Conservation (phyloP, 1,284 basidiomycete species). For the Blastosporella zonata region DNA sequence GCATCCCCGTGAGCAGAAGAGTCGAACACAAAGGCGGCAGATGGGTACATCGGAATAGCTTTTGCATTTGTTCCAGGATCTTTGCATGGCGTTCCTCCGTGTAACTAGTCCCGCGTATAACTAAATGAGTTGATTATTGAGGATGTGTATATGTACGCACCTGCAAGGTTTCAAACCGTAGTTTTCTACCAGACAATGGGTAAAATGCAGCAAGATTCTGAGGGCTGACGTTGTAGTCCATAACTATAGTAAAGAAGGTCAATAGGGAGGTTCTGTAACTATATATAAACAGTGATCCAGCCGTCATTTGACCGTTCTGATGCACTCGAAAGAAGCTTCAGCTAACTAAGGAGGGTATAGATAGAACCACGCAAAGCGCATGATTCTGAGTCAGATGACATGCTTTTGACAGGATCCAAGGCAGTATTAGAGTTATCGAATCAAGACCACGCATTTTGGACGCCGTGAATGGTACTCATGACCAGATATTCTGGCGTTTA, state of each 20-base stretch:
- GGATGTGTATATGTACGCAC: background rate
- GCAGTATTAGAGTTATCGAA: no score
- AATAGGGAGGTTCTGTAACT: no score
- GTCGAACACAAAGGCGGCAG: conserved; percentile 17
- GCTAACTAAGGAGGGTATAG: no score
- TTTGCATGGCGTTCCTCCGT: conserved; percentile 17
- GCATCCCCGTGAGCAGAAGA: conserved; percentile 9
- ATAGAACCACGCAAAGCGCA: no score
- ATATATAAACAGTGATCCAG: no score
- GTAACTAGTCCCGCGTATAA: conserved; percentile 7
- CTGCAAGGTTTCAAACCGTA: conserved; percentile 12
- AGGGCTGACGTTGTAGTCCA: conserved; percentile 10
- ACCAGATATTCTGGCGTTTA: no score
- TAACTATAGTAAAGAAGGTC: no score
- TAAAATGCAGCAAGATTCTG: conserved; percentile 7
- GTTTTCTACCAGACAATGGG: conserved; percentile 9
- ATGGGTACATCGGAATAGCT: conserved; percentile 18
- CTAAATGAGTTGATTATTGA: background rate
- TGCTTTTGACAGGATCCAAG: no score
- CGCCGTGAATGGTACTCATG: no score
- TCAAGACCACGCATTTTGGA: no score
- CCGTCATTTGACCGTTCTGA: no score
- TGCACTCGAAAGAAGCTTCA: background rate
- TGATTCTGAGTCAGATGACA: no score
- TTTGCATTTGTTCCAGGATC: conserved; percentile 19